Percentiles rank a stretch among this genome's conserved stretches.
These are phyloP conservation scores for Zygosaccharomyces pseudobailii DNA, from an alignment of 1,139 yeast species.

Conservation along the genomic window DNA sequence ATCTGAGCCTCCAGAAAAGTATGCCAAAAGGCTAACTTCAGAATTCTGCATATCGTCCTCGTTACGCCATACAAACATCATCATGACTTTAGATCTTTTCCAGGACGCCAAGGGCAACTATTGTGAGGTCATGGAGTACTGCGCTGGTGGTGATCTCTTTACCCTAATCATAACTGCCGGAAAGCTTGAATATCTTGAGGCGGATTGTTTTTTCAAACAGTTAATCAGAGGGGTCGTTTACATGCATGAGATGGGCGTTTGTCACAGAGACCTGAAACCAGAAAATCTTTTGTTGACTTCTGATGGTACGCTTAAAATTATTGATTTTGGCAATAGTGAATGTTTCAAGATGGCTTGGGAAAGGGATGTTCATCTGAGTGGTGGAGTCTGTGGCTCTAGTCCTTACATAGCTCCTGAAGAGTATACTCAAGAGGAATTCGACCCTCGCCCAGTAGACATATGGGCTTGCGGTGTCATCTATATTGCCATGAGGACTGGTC, in stretches of 20 bases:
- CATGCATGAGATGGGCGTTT: slow-evolving; percentile 97
- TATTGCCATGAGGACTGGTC: slow-evolving; percentile 97
- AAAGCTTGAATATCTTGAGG: slow-evolving; percentile 77
- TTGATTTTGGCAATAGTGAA: slow-evolving; percentile 95
- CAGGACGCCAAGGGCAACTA: slow-evolving; percentile 90
- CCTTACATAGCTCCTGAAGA: slow-evolving; percentile 98
- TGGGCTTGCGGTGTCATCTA: slow-evolving; percentile 98
- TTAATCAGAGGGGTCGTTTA: slow-evolving; percentile 84
- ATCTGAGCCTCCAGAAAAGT: slow-evolving; percentile 53
- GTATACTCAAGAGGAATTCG: slow-evolving; percentile 67
- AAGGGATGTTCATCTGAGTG: slow-evolving; percentile 70
- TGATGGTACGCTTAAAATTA: slow-evolving; percentile 75
- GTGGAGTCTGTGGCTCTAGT: slow-evolving; percentile 82
- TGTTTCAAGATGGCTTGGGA: slow-evolving; percentile 99
- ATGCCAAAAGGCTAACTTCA: slow-evolving; percentile 68
- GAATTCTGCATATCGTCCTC: slow-evolving; percentile 86
- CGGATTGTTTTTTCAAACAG: slow-evolving; percentile 94
- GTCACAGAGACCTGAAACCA: slow-evolving; percentile 93
- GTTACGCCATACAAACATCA: slow-evolving; percentile 72
- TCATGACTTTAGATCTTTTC: slow-evolving; percentile 78
- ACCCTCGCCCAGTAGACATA: slow-evolving; percentile 86
- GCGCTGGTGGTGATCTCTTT: slow-evolving; percentile 92
- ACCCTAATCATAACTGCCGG: slow-evolving; percentile 82
- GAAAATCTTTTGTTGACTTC: slow-evolving; percentile 82
- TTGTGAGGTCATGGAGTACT: slow-evolving; percentile 95